Evolutionary conservation across 768 basidiomycete genomes (phyloP).

Genomic region (Pleurotus eryngii): DNA sequence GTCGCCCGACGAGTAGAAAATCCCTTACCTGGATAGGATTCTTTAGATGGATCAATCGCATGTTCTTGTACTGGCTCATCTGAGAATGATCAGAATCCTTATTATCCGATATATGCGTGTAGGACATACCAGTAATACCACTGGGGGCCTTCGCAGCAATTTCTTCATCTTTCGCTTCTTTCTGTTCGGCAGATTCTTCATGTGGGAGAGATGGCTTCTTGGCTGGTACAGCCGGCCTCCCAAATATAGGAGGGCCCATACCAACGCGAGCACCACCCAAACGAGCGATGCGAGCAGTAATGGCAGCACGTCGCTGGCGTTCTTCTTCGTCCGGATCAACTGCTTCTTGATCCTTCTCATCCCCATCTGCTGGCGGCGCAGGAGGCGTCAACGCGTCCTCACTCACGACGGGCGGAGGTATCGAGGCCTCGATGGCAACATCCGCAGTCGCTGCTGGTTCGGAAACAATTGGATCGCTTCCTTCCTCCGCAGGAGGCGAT

Average conservation of each 20-base stretch:
- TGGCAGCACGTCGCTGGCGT: conserved; percentile 75
- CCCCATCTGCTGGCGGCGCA: conserved; percentile 21
- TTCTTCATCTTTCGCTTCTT: conserved; percentile 8
- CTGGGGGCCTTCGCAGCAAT: not conserved
- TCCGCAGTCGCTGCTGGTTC: conserved; percentile 11
- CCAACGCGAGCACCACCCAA: conserved; percentile 83
- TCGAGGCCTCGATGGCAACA: not conserved
- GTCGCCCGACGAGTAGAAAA: too few species aligned
- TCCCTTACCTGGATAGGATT: too few species aligned
- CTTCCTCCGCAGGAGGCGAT: conserved; percentile 42
- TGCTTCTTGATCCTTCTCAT: conserved; percentile 22
- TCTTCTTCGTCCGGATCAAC: conserved; percentile 64
- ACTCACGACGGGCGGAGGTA: not conserved
- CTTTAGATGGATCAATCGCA: too few species aligned
- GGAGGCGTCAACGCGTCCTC: not conserved
- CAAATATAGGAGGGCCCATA: conserved; percentile 75
- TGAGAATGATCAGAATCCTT: conserved; percentile 6
- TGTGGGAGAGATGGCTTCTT: conserved; percentile 23
- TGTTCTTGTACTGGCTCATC: conserved; percentile 12
- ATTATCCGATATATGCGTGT: too few species aligned
- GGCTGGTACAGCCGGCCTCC: conserved; percentile 36
- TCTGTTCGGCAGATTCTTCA: conserved; percentile 10
- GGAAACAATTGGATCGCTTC: conserved; percentile 11
- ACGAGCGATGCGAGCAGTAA: conserved; percentile 91
- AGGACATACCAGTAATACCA: not conserved